These are phyloP conservation scores for Colletotrichum sp. DNA, from an alignment of 2,329 filamentous ascomycete species.

Conservation along the genomic window DNA sequence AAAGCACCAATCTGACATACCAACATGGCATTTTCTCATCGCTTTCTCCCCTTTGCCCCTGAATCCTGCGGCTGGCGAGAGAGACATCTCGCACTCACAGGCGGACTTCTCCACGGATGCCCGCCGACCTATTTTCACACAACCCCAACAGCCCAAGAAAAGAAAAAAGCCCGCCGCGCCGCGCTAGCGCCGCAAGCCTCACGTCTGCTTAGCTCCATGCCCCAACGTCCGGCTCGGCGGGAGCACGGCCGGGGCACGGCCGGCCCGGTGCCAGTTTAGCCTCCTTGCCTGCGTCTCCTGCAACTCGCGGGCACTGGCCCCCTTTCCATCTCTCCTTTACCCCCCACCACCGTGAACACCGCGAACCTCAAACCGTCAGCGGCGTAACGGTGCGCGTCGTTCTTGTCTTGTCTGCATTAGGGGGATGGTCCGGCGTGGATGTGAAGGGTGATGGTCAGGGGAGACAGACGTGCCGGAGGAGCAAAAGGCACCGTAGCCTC, in stretches of 20 bases:
- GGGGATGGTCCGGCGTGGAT: neutral
- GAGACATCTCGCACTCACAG: neutral
- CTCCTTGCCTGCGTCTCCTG: slow-evolving; percentile 16
- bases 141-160: neutral
- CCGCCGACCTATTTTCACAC: neutral
- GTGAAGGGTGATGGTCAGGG: neutral
- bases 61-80: neutral
- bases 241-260: slow-evolving; percentile 22
- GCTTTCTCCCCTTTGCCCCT: neutral
- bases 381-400: neutral
- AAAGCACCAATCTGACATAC: neutral
- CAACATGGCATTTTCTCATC: neutral
- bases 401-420: neutral
- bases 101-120: slow-evolving; percentile 20
- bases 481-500: neutral
- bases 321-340: neutral
- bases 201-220: neutral
- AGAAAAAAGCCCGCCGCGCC: neutral
- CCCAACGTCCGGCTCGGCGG: slow-evolving; percentile 15
- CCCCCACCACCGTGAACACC: neutral
- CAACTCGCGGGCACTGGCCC: neutral
- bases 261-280: slow-evolving; percentile 17
- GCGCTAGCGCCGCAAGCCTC: neutral
- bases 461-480: neutral
- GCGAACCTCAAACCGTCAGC: neutral